These are phyloP conservation scores for Xerocomus minutiporus DNA, from an alignment of 1,284 basidiomycete species.

Conservation along the genomic window DNA sequence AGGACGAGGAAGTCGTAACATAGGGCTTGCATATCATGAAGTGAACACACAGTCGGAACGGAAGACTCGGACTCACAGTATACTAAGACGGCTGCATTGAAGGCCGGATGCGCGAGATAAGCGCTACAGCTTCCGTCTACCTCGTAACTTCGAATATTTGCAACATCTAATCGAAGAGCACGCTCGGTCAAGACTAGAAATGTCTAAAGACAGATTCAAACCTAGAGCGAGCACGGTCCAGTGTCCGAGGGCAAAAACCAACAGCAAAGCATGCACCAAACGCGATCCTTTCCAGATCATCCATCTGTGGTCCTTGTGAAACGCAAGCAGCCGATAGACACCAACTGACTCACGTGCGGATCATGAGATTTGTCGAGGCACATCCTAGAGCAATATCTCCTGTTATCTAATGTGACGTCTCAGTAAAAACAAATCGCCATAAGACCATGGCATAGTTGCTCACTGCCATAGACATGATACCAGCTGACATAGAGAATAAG, in stretches of 20 bases:
- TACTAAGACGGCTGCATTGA: slow-evolving; percentile 3
- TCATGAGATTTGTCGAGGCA: slow-evolving; percentile 25
- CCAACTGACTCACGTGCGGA: slow-evolving; percentile 21
- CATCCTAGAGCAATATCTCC: slow-evolving; percentile 10
- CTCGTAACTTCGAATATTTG: not conserved
- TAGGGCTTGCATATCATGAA: slow-evolving; percentile 8
- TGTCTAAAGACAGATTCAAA: not conserved
- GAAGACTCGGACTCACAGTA: slow-evolving; percentile 13
- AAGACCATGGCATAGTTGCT: not conserved
- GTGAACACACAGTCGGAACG: slow-evolving; percentile 1
- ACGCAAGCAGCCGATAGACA: not conserved
- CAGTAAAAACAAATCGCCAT: not conserved
- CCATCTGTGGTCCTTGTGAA: slow-evolving; percentile 20
- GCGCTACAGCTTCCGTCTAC: slow-evolving; percentile 6
- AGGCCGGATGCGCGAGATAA: not conserved
- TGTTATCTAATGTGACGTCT: slow-evolving; percentile 4
- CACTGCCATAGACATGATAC: slow-evolving; percentile 6
- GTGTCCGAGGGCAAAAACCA: slow-evolving; percentile 16
- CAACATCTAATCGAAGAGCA: slow-evolving; percentile 4
- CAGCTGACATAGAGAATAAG: slow-evolving; percentile 10
- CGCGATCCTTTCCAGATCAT: slow-evolving; percentile 22
- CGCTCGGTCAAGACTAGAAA: not conserved
- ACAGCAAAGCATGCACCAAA: slow-evolving; percentile 14
- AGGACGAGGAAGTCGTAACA: slow-evolving; percentile 19
- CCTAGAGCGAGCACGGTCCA: slow-evolving; percentile 17